Conservation (phyloP, 2,329 filamentous ascomycete genomes). For the Claviceps capensis region DNA sequence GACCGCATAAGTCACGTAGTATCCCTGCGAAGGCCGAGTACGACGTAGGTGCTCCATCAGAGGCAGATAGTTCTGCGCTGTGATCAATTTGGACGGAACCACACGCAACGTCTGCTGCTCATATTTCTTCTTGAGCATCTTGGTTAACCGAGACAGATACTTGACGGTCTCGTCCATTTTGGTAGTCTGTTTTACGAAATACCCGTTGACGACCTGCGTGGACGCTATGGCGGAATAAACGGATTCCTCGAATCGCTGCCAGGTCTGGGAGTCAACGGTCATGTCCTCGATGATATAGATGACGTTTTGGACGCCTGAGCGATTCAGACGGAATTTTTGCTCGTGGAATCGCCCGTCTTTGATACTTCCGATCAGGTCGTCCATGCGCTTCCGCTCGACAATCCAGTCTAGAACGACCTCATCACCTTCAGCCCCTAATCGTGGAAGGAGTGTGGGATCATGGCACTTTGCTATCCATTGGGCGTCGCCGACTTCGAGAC, state of each 20-base stretch:
- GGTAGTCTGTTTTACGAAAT: conserved; percentile 62
- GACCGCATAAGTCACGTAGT: conserved; percentile 54
- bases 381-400: conserved; percentile 65
- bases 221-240: conserved; percentile 62
- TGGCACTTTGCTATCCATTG: conserved; percentile 67
- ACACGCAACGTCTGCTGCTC: conserved; percentile 42
- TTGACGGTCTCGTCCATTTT: conserved; percentile 67
- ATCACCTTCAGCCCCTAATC: conserved; percentile 46
- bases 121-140: conserved; percentile 51
- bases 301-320: conserved; percentile 61
- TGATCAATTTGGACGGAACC: conserved; percentile 51
- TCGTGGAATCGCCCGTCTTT: conserved; percentile 74
- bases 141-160: conserved; percentile 62
- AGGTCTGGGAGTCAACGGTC: conserved; percentile 38
- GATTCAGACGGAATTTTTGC: conserved; percentile 66
- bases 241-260: conserved; percentile 47
- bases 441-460: conserved; percentile 40
- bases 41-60: conserved; percentile 45
- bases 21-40: conserved; percentile 33
- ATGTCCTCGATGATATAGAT: conserved; percentile 70
- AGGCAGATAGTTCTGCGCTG: conserved; percentile 51
- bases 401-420: conserved; percentile 71
- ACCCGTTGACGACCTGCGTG: conserved; percentile 66
- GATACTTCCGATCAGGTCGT: conserved; percentile 68
- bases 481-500: conserved; percentile 59